phyloP scores from a whole-genome alignment of 2,329 filamentous ascomycete species.

The Ophiostoma perfectum region DNA sequence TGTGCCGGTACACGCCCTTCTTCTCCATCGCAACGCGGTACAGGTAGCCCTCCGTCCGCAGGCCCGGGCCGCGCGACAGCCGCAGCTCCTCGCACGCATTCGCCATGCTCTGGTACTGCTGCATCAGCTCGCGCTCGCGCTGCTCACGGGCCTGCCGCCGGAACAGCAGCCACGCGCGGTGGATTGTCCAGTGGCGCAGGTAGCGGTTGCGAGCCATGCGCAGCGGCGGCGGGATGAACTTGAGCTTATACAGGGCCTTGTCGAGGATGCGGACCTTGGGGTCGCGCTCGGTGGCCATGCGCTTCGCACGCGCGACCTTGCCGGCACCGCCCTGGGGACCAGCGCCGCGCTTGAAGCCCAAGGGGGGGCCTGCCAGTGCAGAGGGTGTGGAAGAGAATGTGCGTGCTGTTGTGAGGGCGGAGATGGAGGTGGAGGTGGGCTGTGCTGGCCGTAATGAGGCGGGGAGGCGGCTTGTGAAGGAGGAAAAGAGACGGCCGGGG shows the following conservation, averaged over 20 bases:
- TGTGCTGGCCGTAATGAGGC: not conserved
- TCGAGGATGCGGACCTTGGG: conserved; percentile 35
- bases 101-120: conserved; percentile 76
- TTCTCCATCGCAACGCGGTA: conserved; percentile 89
- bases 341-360: conserved; percentile 1
- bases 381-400: conserved; percentile 11
- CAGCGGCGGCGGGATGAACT: conserved; percentile 56
- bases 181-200: conserved; percentile 97
- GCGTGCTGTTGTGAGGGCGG: not conserved
- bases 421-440: not conserved
- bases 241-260: conserved; percentile 33
- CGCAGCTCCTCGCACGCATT: conserved; percentile 80
- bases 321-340: not conserved
- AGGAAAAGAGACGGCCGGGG: conserved; percentile 18
- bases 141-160: conserved; percentile 61
- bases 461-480: conserved; percentile 16
- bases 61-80: conserved; percentile 51
- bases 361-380: not conserved
- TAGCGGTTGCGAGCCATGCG: conserved; percentile 81
- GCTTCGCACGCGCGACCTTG: conserved; percentile 19
- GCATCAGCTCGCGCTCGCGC: conserved; percentile 65
- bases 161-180: conserved; percentile 87
- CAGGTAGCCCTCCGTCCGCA: conserved; percentile 61
- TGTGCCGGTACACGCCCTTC: conserved; percentile 68
- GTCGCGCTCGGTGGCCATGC: conserved; percentile 28